Percentiles rank a stretch among this genome's conserved stretches.
These are phyloP conservation scores for Mentha longifolia DNA, from an alignment of 257 asterid genomes.

Conservation along the genomic window DNA sequence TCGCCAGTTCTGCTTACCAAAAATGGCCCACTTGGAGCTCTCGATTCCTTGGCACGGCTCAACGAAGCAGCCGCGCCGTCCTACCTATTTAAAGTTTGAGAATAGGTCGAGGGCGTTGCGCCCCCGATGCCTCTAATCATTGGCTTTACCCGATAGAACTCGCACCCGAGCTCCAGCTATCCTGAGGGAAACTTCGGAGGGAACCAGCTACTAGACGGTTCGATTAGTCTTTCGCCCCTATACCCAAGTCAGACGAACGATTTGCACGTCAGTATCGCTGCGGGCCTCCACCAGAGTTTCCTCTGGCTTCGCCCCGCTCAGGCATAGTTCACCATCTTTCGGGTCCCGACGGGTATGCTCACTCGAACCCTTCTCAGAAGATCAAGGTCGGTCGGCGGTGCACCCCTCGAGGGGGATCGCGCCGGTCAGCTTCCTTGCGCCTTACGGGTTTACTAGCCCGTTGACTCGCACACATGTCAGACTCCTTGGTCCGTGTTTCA, in stretches of 20 bases:
- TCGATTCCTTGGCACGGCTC: too few relatives aligned
- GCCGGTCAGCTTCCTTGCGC: not conserved
- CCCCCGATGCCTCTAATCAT: too few relatives aligned
- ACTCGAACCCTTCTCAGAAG: constrained; percentile 9
- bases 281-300: constrained; percentile 88
- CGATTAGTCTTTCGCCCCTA: constrained; percentile 12
- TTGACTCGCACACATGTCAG: not conserved
- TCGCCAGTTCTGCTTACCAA: too few relatives aligned
- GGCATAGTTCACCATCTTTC: constrained; percentile 12
- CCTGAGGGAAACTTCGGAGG: too few relatives aligned
- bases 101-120: too few relatives aligned
- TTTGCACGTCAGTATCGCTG: constrained; percentile 72
- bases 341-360: constrained; percentile 14
- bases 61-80: too few relatives aligned
- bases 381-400: not conserved
- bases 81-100: too few relatives aligned
- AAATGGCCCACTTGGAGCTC: too few relatives aligned
- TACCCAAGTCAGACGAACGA: constrained; percentile 12
- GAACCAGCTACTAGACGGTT: constrained; percentile 8
- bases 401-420: not conserved
- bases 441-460: not conserved
- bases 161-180: too few relatives aligned
- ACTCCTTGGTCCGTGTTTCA: not conserved
- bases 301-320: constrained; percentile 81
- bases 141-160: too few relatives aligned